Evolutionary conservation across 805 yeast species (phyloP), one percentile per base, ranked within the genome.

Genomic region (Candida morakotiae): DNA sequence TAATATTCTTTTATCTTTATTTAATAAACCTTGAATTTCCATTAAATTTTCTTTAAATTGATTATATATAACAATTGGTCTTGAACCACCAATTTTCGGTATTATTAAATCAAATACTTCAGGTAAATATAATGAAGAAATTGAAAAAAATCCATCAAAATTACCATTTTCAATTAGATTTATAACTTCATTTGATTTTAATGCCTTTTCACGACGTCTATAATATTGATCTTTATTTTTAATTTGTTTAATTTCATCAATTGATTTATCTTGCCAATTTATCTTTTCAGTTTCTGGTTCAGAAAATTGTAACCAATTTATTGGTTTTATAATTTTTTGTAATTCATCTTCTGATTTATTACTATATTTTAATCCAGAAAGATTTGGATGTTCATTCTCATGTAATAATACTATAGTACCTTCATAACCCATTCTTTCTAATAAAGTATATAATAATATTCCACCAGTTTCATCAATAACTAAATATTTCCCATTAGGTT

Each of bases 391-490:
- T 58, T 93, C 98, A 58, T 87, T 87, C 55, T 93, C 98, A 60
- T 93, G 97, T 1, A 81, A 68, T 15, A 87, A 71, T 2, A 87
- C 70, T 30, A 93, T 77, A 3, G 69, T 55, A 9, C 82, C 82
- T 36, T 77, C 64, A 10, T 96, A 95, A 42, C 79, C 79, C 91
- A 94, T 86, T 54, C 97, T 71, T 56, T 93, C 99, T 60, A 93
- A 55, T 72, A 93, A 69, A 3, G 95, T 87, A 42, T 85, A 85
- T 5, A 85, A 75, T 1, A 93, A 55, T n/a, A 91, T 71, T 5
- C 98, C 96, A 22, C 95, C 89, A n/a, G 96, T 83, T 53, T 93
- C 98, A 53, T 93, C 99, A 38, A 87, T 71, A 3, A 91, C 81
- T 16, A 93, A 64, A 52, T 93, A 93, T 41, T 75, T 79, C 1